Base-by-base conservation (phyloP, 1,284 basidiomycete species). In the Pyrrhoderma lamaoense region DNA sequence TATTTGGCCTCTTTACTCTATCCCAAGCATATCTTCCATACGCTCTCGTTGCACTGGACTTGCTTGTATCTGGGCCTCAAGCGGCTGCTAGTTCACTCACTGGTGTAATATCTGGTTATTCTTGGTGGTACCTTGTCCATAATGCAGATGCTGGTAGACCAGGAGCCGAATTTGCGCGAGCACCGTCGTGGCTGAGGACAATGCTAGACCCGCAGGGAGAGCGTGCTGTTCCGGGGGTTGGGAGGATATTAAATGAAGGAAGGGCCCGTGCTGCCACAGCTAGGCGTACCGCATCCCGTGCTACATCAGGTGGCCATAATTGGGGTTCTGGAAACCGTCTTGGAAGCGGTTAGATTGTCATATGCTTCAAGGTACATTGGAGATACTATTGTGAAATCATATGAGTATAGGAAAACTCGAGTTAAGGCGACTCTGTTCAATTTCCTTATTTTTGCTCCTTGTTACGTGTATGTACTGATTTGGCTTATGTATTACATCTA, bases 11-110 rank as follows among this genome's bases (percentile, higher is more conserved):
- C 43, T 55, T 91, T 59, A 79, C 76, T 9, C 61, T 91, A 55
- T 87, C 86, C 0, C 66, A 87, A 54, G 67, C 70, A 53, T 93
- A 85, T 64, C 77, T 88, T 56, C 89, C 92, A 0, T 90, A 83
- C 61, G 73, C 79, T 38, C 74, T 93, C 59, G 75, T 93, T 48
- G 77, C 61, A 35, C 66, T 93, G 60, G 89, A 93, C 65, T 62
- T 87, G 37, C 62, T 92, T 58, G 74, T 74, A 55, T 80, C 69
- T 9, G 90, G 90, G 2, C 79, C 79, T 0, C 36, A 52, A 0
- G 74, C 73, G 2, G 85, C 80, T 2, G 76, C 80, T 1, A 62
- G 70, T 49, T 70, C 76, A 45, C 63, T 87, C 25, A 83, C 84
- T 0, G 91, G 90, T 1, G 73, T 86, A 18, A 70, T 89, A 37